phyloP scores from a whole-genome alignment of 768 basidiomycete genomes.

The Solioccasus polychromus region DNA sequence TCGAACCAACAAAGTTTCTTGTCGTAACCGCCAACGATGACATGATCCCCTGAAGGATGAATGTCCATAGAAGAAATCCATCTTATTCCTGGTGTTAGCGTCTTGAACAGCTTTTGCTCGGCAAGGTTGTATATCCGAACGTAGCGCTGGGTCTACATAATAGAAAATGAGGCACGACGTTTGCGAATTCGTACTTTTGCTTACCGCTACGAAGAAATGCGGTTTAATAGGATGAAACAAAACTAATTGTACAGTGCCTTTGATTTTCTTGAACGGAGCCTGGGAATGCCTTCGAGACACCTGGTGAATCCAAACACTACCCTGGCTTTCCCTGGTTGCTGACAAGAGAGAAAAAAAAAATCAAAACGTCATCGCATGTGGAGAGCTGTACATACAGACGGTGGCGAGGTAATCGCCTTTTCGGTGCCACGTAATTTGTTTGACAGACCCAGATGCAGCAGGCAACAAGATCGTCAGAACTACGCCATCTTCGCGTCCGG shows the following conservation, averaged over 20 bases:
- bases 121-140: constrained; percentile 93
- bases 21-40: constrained; percentile 97
- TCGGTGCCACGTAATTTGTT: constrained; percentile 88
- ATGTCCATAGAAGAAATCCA: constrained; percentile 99
- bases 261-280: constrained; percentile 95
- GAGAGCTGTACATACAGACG: constrained; percentile 68
- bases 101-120: constrained; percentile 90
- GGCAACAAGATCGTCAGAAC: constrained; percentile 63
- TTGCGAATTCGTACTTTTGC: constrained; percentile 30
- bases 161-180: constrained; percentile 7
- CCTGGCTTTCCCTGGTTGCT: constrained; percentile 70
- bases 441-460: constrained; percentile 63
- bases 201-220: constrained; percentile 95
- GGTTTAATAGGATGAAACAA: constrained; percentile 94
- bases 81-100: constrained; percentile 89
- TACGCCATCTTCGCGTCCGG: constrained; percentile 48
- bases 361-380: constrained; percentile 3
- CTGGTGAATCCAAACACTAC: constrained; percentile 95
- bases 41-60: constrained; percentile 92
- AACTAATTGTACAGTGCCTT: constrained; percentile 86
- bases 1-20: constrained; percentile 99
- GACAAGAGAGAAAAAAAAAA: constrained; percentile 4
- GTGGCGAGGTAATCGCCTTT: constrained; percentile 95
- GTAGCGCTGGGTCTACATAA: constrained; percentile 86
- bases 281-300: constrained; percentile 91